Percentiles rank a stretch among this genome's conserved stretches.
phyloP scores from a whole-genome alignment of 2,329 filamentous ascomycete species.

The Penicillium palitans region DNA sequence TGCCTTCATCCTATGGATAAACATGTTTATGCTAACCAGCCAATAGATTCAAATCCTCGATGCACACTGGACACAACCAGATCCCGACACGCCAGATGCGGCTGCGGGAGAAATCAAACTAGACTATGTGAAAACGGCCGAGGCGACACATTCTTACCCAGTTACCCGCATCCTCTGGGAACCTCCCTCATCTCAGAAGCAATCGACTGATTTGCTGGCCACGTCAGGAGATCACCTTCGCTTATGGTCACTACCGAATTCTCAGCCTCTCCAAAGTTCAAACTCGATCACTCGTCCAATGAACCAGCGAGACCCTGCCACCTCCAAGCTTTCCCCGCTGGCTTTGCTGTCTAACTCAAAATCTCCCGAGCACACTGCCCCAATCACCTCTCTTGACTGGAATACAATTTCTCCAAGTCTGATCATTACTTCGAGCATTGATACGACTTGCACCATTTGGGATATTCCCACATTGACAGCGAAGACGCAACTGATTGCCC shows the following conservation, averaged over 20 bases:
- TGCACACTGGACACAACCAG: slow-evolving; percentile 71
- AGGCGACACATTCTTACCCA: slow-evolving; percentile 96
- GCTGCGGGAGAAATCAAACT: slow-evolving; percentile 64
- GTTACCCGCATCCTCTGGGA: slow-evolving; percentile 96
- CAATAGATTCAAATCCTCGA: slow-evolving; percentile 93
- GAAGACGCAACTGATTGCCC: slow-evolving; percentile 96
- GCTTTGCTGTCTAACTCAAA: slow-evolving; percentile 96
- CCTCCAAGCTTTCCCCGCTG: slow-evolving; percentile 83
- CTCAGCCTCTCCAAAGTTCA: slow-evolving; percentile 59
- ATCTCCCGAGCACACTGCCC: slow-evolving; percentile 95
- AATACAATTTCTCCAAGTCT: slow-evolving; percentile 95
- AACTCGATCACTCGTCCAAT: slow-evolving; percentile 70
- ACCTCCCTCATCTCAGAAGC: slow-evolving; percentile 89
- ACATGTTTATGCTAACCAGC: slow-evolving; percentile 18
- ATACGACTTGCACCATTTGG: slow-evolving; percentile 99
- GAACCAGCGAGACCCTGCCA: slow-evolving; percentile 62
- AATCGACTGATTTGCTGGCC: slow-evolving; percentile 89
- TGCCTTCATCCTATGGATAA: slow-evolving; percentile 33
- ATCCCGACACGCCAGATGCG: slow-evolving; percentile 68
- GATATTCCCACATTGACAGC: slow-evolving; percentile 97
- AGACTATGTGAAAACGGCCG: slow-evolving; percentile 90
- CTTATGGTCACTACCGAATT: slow-evolving; percentile 81
- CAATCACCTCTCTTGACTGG: slow-evolving; percentile 95
- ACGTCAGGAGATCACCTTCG: slow-evolving; percentile 93
- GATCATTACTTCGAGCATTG: slow-evolving; percentile 98